Evolutionary conservation across 1,284 basidiomycete genomes (phyloP).

Genomic region (Fomitiporia mediterranea): DNA sequence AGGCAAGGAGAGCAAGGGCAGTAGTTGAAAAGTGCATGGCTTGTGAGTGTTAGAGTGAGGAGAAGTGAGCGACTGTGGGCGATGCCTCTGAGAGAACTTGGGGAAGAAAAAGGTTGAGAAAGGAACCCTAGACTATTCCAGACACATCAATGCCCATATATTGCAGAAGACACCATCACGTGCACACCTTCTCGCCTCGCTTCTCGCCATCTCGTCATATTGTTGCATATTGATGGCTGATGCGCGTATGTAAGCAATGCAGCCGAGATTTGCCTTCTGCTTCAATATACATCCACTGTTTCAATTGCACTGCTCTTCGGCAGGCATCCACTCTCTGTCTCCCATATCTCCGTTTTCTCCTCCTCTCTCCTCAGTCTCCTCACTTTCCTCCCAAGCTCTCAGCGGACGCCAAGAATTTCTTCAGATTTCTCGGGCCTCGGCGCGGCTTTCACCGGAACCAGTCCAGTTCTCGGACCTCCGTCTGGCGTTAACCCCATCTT

Average conservation of each 20-base stretch:
- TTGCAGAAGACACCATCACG: neutral
- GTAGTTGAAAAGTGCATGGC: constrained; percentile 21
- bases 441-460: neutral
- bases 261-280: neutral
- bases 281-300: neutral
- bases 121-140: neutral
- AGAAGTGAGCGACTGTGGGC: neutral
- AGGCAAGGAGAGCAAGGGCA: constrained; percentile 30
- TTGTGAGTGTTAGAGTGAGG: neutral
- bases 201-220: neutral
- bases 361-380: neutral
- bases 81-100: neutral
- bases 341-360: neutral
- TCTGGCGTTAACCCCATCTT: neutral
- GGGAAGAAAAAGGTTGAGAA: constrained; percentile 6
- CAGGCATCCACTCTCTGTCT: neutral
- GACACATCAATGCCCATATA: neutral
- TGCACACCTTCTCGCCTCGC: neutral
- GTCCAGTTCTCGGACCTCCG: neutral
- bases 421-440: neutral
- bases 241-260: neutral
- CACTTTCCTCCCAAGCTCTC: neutral
- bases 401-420: no score
- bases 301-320: neutral
- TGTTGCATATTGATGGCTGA: neutral